Percentiles rank a stretch among this genome's conserved stretches.
Evolutionary conservation across 208 protist species (phyloP).

Genomic region (Pavlovales sp.): DNA sequence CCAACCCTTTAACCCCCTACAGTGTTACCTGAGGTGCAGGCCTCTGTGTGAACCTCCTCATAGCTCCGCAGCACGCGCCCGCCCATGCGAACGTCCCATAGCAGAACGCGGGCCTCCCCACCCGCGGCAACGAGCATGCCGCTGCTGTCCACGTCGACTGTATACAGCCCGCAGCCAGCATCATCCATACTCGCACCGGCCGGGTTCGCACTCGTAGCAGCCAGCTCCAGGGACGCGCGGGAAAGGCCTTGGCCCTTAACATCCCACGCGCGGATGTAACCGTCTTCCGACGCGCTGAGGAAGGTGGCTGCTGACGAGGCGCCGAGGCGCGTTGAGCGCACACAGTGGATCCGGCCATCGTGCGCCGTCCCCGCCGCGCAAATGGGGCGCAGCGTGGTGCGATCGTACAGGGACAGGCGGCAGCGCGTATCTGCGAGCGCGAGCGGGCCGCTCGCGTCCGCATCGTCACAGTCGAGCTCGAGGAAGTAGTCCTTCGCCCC

Average conservation of each 20-base stretch:
- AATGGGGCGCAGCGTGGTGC: background rate
- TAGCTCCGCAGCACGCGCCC: background rate
- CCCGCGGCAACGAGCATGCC: background rate
- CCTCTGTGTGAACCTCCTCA: background rate
- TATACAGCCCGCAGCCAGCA: background rate
- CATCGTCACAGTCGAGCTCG: background rate
- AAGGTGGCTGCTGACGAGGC: background rate
- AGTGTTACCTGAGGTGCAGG: too few species aligned
- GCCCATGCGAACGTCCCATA: background rate
- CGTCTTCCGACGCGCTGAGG: background rate
- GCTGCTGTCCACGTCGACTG: background rate
- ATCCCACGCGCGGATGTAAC: background rate
- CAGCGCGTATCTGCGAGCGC: background rate
- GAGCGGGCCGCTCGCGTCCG: background rate
- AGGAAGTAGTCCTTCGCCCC: background rate
- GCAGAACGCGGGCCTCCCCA: background rate
- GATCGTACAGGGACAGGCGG: background rate
- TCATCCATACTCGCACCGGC: background rate
- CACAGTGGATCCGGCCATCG: background rate
- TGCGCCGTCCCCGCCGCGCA: background rate
- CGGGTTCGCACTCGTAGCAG: too few species aligned
- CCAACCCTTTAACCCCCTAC: too few species aligned
- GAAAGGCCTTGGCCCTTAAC: background rate
- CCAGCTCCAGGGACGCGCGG: background rate
- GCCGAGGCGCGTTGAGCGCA: background rate